Evolutionary conservation across 805 yeast species (phyloP), one percentile per base, ranked within the genome.

Genomic region (Kuraishia borneana): DNA sequence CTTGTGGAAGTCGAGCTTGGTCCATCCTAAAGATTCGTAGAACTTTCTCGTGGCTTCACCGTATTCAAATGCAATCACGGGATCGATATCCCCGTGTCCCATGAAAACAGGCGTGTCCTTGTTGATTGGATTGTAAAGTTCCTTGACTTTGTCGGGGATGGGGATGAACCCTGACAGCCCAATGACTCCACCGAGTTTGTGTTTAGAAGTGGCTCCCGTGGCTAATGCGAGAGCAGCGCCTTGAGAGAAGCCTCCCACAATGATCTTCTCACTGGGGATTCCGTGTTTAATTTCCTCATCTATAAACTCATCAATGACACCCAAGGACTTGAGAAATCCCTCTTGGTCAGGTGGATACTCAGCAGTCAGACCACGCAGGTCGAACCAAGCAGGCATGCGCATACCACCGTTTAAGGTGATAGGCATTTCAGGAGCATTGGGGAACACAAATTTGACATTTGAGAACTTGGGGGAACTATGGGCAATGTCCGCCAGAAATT

Each of bases 161-260:
- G 73, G 66, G 38, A 74, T 58, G 47, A 83, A 84, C 1, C 96
- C 96, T 1, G 95, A 82, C 32, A 89, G 58, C 0, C 76, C 72
- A 17, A 85, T 54, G 21, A 83, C 65, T 2, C 95, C 97, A 6
- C 83, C 97, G 16, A 88, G 61, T 47, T 80, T 81, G 36, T 60
- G 50, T 14, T 76, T 75, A 21, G 66, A 52, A 8, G 68, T 54
- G 1, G 77, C 61, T 17, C 73, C 63, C 12, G 79, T 51, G 3
- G 83, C 84, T 39, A 83, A 59, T 1, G 92, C 60, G 8, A 89
- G 40, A 2, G 94, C 87, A 32, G 85, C 94, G 36, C 98, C 98
- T 58, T 92, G 98, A 4, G 94, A 80, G 52, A 92, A 92, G 0
- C 98, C 98, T 23, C 97, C 97, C 37, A 92, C 62, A n/a, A 92